Base-by-base conservation (phyloP, 2,329 filamentous ascomycete species). In the Acrodontium crateriforme region DNA sequence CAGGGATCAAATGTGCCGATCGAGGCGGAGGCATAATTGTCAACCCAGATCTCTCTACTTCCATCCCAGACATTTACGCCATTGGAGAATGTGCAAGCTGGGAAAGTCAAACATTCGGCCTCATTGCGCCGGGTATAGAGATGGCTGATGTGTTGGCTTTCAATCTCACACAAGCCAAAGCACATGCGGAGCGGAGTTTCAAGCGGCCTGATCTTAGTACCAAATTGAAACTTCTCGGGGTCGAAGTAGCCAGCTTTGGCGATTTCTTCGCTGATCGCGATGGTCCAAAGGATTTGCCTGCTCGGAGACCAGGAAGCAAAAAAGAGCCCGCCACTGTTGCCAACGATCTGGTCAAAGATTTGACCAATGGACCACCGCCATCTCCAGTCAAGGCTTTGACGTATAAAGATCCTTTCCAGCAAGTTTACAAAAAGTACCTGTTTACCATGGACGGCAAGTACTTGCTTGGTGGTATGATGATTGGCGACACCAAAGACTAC, bases 381-480 rank as follows among this genome's bases (percentile, higher is more conserved):
- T 62, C 67, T 3, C 65, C 69, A 0, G 82, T 91, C 42, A 91
- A 91, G 55, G 75, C 83, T 0, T 59, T 93, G 22, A 87, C 78
- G 0, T 93, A 92, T 59, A 83, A 78, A 37, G 84, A 93, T 46
- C 84, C 84, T 0, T 93, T 93, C 49, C 69, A 74, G 31, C 75
- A 82, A 25, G 72, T 93, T 1, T 93, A 93, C 60, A 93, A 93
- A 54, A 93, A 93, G 49, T 93, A 89, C 52, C 60, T 93, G 8
- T 93, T 93, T 47, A 91, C 84, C 0, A 62, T 75, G 47, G 85
- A 93, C 47, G 84, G 84, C 15, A 91, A 91, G 51, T 87, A 87
- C 45, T 62, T 93, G 1, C 69, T 93, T 0, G 84, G 84, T n/a
- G 85, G 84, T 3, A 93, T 93, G 82, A 92, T 93, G 82, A 89